Evolutionary conservation across 164 flowering plant species (phyloP), one percentile per base, ranked within the genome.

Genomic region (Piper longum): DNA sequence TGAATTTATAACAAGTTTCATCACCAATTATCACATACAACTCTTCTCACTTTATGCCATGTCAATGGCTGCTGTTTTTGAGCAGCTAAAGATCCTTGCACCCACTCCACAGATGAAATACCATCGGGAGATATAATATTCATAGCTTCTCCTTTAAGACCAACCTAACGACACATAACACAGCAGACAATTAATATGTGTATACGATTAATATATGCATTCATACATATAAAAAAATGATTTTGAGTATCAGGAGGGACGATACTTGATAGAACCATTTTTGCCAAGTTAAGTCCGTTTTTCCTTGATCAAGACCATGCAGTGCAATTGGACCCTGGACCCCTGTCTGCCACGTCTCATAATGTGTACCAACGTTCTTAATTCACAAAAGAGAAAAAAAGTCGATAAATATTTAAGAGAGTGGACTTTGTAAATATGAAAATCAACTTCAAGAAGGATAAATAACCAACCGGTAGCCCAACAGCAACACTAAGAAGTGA

Each of bases 241-340:
- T 9, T 48, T 5, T 48, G 4, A 42, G 17, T 2, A 64, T 63
- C 18, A 26, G 70, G 5, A 3, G 36, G 36, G 36, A 48, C 3
- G 12, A 14, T 48, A 95, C 99, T 93, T 84, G 87, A 73, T 95
- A 91, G 16, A 88, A 80, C 99, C 99, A 95, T 76, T 81, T 89
- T 76, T 86, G 85, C 85, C 83, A 71, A 16, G 91, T 74, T 70
- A 95, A 77, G 70, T 91, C 99, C 69, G 61, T 72, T 16, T 69
- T 78, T 14, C 95, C 98, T 3, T 77, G 70, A 75, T 81, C 76
- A 18, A 95, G 74, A 60, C 99, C 99, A 41, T 76, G 70, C 39
- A 95, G 74, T 64, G 43, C 71, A 64, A 95, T 91, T 19, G 90
- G 88, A 63, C 98, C 98, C 0, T 74, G 71, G 60, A 95, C 72